A percentile compares a stretch with the other conserved stretches of the same genome.
Evolutionary conservation across 1,284 basidiomycete species (phyloP).

Genomic region (Pseudozyma sp.): DNA sequence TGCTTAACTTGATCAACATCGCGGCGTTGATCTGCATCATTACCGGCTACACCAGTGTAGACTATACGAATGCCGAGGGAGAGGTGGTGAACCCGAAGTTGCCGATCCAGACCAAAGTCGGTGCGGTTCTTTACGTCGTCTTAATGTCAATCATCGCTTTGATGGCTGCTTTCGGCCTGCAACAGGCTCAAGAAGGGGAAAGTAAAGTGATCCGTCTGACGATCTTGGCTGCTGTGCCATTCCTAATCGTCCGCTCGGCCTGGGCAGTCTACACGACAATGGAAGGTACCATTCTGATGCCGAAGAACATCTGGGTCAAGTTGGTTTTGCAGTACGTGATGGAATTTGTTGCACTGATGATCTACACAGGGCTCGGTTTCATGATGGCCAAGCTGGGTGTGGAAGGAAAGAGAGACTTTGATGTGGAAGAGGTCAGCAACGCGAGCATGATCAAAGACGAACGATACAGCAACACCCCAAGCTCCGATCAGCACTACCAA

Average conservation of each 20-base stretch:
- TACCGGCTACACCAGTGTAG: slow-evolving; percentile 15
- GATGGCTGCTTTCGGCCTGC: slow-evolving; percentile 2
- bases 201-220: slow-evolving; percentile 2
- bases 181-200: not conserved
- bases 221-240: slow-evolving; percentile 1
- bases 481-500: not conserved
- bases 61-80: slow-evolving; percentile 9
- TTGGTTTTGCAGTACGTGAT: slow-evolving; percentile 24
- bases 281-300: slow-evolving; percentile 1
- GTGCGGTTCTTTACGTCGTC: slow-evolving; percentile 23
- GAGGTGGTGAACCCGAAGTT: slow-evolving; percentile 7
- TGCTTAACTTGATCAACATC: slow-evolving; percentile 33
- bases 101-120: slow-evolving; percentile 14
- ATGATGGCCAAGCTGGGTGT: not conserved
- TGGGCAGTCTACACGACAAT: slow-evolving; percentile 20
- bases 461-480: no score
- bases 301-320: slow-evolving; percentile 26
- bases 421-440: slow-evolving; percentile 5
- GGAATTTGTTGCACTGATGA: slow-evolving; percentile 15
- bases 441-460: not conserved
- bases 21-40: slow-evolving; percentile 31
- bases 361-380: slow-evolving; percentile 13
- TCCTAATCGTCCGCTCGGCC: slow-evolving; percentile 20
- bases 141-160: slow-evolving; percentile 2
- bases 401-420: not conserved